Base-by-base conservation (phyloP, 2,329 filamentous ascomycete species). In the Aspergillus caelatus region DNA sequence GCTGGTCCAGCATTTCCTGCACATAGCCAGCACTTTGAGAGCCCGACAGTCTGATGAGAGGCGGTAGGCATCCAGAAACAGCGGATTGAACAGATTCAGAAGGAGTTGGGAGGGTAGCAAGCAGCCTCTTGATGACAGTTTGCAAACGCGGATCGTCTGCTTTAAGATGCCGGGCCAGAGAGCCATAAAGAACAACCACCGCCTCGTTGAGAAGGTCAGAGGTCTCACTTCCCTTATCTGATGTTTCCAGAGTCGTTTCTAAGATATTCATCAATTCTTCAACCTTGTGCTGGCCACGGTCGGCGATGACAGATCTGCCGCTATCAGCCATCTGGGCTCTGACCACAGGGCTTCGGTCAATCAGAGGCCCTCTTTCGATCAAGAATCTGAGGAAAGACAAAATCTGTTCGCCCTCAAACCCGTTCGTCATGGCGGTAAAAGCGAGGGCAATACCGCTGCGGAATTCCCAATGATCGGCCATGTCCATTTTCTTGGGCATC, bases 61-160 rank as follows among this genome's bases (percentile, higher is more conserved):
- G 94, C 16, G 95, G 94, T 26, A 99, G 83, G 72, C 95, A 99
- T 73, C 95, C 92, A 4, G 96, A 93, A 63, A 98, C 94, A 54
- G 95, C 95, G 75, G 95, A 97, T 78, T 99, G 95, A 1, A 99
- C 95, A 19, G 92, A 94, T 78, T 99, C 95, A 0, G 95, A 98
- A 32, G 95, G 95, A 14, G 94, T 98, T 76, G 91, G 95, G 52
- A 99, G 83, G 8, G 96, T 97, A 26, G 89, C 88, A 61, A 99
- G 84, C 26, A 99, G 84, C 66, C 93, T 88, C 70, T 94, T 90
- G 57, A 99, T 89, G 53, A 99, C 95, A 62, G 91, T 89, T 1
- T 94, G 93, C 56, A 98, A 88, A 72, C 96, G 94, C 68, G 88
- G 81, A 76, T 99, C 95, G n/a, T 93, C 93, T 9, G 88, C 80